phyloP scores from a whole-genome alignment of 2,329 filamentous ascomycete species.

The Aspergillus sp. region DNA sequence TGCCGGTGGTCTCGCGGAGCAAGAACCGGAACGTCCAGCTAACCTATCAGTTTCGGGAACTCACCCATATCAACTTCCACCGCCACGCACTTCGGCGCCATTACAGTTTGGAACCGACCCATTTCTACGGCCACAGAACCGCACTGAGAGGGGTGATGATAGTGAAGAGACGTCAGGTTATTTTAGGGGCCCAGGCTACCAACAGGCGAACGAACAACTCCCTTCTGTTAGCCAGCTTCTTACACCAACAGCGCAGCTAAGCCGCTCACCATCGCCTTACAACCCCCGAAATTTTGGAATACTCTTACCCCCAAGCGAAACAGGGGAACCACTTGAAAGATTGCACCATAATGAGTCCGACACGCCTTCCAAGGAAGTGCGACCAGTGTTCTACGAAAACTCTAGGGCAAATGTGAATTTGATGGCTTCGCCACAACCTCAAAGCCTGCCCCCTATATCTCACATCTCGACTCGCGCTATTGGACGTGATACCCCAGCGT shows the following conservation, averaged over 20 bases:
- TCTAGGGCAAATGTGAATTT: constrained; percentile 20
- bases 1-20: constrained; percentile 27
- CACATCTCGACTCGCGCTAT: constrained; percentile 28
- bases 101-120: constrained; percentile 38
- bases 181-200: constrained; percentile 12
- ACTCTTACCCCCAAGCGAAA: constrained; percentile 15
- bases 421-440: constrained; percentile 18
- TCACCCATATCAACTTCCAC: constrained; percentile 42
- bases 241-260: constrained; percentile 31
- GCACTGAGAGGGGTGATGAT: constrained; percentile 24
- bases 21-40: constrained; percentile 27
- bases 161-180: constrained; percentile 14
- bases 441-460: constrained; percentile 31
- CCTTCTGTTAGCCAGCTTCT: constrained; percentile 43
- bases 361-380: constrained; percentile 12
- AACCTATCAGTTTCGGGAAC: constrained; percentile 32
- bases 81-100: constrained; percentile 33
- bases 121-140: constrained; percentile 27
- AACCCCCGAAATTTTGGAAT: constrained; percentile 23
- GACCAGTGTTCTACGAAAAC: constrained; percentile 18
- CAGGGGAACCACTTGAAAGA: constrained; percentile 19
- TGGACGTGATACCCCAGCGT: constrained; percentile 20
- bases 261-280: constrained; percentile 29
- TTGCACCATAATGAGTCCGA: constrained; percentile 22
- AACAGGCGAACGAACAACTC: constrained; percentile 30